These are phyloP conservation scores for Neofusicoccum sp. DNA, from an alignment of 2,329 filamentous ascomycete species.

Conservation along the genomic window DNA sequence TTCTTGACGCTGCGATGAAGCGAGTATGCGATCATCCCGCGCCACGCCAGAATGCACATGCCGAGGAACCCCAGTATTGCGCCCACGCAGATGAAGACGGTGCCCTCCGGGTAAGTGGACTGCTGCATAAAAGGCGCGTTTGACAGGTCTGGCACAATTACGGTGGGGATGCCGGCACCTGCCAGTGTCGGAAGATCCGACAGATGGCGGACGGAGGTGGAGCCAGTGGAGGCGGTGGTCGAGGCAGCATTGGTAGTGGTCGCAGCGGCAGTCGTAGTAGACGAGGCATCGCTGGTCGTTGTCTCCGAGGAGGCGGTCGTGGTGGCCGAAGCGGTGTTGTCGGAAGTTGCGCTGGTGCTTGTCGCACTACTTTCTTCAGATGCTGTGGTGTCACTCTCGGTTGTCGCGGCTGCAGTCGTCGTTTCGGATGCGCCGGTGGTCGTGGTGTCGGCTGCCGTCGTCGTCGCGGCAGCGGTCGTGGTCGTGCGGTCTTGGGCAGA, in stretches of 20 bases:
- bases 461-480: constrained; percentile 21
- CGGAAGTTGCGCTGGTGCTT: constrained; percentile 20
- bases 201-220: constrained; percentile 28
- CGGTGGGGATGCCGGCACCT: constrained; percentile 61
- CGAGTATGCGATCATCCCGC: constrained; percentile 81
- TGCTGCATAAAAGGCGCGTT: constrained; percentile 90
- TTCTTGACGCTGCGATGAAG: constrained; percentile 88
- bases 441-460: constrained; percentile 19
- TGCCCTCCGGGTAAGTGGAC: constrained; percentile 82
- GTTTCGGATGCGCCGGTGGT: constrained; percentile 20
- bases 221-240: constrained; percentile 14
- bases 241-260: constrained; percentile 22
- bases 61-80: constrained; percentile 82
- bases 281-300: constrained; percentile 24
- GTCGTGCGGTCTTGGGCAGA: constrained; percentile 21
- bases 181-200: constrained; percentile 54
- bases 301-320: constrained; percentile 22
- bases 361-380: constrained; percentile 26
- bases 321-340: constrained; percentile 18
- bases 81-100: constrained; percentile 93
- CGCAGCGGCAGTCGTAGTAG: constrained; percentile 24
- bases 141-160: constrained; percentile 76
- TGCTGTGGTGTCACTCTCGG: constrained; percentile 17
- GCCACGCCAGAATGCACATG: constrained; percentile 81
- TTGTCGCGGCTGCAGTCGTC: constrained; percentile 18